Conservation (phyloP, 176 grass and related monocot genomes). For the Triticum dicoccoides region DNA sequence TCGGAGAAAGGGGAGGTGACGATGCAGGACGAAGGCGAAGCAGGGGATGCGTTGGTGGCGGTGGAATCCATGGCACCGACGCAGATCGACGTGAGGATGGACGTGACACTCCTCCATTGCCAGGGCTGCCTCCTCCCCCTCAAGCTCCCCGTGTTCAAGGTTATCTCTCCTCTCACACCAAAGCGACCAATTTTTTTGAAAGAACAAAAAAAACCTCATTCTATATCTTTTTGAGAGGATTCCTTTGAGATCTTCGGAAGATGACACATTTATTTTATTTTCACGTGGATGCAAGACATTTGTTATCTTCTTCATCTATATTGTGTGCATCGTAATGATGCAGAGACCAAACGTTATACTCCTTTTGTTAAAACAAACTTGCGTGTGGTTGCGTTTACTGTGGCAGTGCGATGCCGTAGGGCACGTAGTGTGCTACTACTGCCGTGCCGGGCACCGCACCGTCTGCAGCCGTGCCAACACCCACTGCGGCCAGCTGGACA, state of each 20-base stretch:
- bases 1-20: neutral
- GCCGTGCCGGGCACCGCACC: neutral
- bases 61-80: neutral
- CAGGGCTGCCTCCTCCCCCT: neutral
- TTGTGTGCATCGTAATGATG: too few relatives aligned
- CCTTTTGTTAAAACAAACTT: too few relatives aligned
- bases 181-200: neutral
- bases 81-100: neutral
- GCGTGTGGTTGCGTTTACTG: neutral
- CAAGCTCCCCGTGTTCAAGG: conserved; percentile 19
- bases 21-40: neutral
- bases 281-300: too few relatives aligned
- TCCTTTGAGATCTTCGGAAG: too few relatives aligned
- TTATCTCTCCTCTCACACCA: neutral
- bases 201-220: neutral
- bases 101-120: conserved; percentile 2
- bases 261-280: too few relatives aligned
- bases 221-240: too few relatives aligned
- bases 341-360: too few relatives aligned
- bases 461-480: neutral
- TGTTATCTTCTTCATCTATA: too few relatives aligned
- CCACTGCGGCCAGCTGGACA: neutral
- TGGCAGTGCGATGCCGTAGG: neutral
- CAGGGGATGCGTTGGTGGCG: neutral
- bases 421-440: conserved; percentile 6